phyloP scores from a whole-genome alignment of 257 asterid species.

The Ligustrum vulgare region DNA sequence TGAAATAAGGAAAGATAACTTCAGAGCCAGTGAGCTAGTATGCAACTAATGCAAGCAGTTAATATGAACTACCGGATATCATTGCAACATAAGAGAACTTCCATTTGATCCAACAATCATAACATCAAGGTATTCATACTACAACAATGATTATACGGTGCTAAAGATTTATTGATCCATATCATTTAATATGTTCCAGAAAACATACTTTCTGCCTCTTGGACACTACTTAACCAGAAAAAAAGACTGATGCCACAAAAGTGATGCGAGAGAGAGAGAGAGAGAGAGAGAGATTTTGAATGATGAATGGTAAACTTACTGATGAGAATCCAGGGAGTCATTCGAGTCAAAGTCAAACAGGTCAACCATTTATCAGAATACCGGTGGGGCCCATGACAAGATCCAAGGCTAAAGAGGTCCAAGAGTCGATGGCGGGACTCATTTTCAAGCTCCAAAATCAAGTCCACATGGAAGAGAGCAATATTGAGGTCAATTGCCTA shows the following conservation, averaged over 20 bases:
- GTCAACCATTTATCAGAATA: no score
- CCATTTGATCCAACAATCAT: neutral
- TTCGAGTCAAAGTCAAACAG: no score
- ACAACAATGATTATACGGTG: neutral
- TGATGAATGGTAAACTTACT: slow-evolving; percentile 9
- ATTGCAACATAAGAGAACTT: neutral
- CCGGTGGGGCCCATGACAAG: no score
- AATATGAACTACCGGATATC: neutral
- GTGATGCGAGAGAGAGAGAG: no score
- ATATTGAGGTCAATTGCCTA: no score
- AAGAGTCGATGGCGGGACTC: no score
- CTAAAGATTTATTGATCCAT: neutral
- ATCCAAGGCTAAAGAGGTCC: no score
- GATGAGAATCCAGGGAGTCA: no score
- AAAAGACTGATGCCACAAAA: neutral
- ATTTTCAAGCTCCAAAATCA: no score
- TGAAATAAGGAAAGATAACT: neutral
- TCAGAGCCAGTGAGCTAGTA: slow-evolving; percentile 17
- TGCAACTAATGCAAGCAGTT: slow-evolving; percentile 1
- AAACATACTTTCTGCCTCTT: slow-evolving; percentile 16
- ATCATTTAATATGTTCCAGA: slow-evolving; percentile 8
- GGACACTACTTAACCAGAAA: neutral
- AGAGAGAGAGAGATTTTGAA: slow-evolving; percentile 12
- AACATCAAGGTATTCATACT: neutral
- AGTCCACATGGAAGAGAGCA: no score